Percentiles rank a stretch among this genome's conserved stretches.
phyloP scores from a whole-genome alignment of 164 flowering plant genomes.

The Sedum album region DNA sequence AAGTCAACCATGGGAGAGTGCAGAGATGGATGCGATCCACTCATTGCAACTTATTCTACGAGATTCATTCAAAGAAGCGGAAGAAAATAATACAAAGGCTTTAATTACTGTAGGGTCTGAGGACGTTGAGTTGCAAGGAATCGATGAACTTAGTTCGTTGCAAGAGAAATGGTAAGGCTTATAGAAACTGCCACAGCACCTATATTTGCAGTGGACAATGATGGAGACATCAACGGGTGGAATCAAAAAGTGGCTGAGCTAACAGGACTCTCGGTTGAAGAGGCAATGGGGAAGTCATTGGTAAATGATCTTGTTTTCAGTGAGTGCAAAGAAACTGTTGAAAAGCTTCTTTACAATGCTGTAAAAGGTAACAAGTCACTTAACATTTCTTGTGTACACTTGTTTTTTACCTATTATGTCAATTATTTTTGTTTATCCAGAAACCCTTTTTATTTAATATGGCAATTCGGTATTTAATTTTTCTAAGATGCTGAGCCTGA shows the following conservation, averaged over 20 bases:
- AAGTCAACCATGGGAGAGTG: slow-evolving; percentile 92
- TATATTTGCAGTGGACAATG: slow-evolving; percentile 77
- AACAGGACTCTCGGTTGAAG: slow-evolving; percentile 86
- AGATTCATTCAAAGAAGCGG: slow-evolving; percentile 68
- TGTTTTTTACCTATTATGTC: background rate
- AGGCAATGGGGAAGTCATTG: slow-evolving; percentile 88
- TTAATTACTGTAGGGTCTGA: slow-evolving; percentile 34
- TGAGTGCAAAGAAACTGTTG: slow-evolving; percentile 54
- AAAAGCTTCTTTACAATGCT: slow-evolving; percentile 53
- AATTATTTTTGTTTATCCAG: background rate
- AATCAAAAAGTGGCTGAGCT: slow-evolving; percentile 91
- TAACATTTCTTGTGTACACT: background rate
- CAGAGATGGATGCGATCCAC: slow-evolving; percentile 98
- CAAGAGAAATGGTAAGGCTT: slow-evolving; percentile 93
- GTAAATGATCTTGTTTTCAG: slow-evolving; percentile 66
- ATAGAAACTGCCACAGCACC: slow-evolving; percentile 98
- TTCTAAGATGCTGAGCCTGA: background rate
- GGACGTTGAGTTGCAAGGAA: slow-evolving; percentile 56
- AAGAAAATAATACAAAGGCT: slow-evolving; percentile 54
- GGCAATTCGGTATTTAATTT: background rate
- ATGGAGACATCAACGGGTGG: slow-evolving; percentile 87
- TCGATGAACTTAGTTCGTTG: slow-evolving; percentile 92
- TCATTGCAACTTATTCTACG: slow-evolving; percentile 90
- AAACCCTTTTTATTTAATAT: no score
- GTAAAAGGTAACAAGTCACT: slow-evolving; percentile 45